A percentile compares a stretch with the other conserved stretches of the same genome.
Evolutionary conservation across 805 yeast species (phyloP).

Genomic region (Ogataea angusta): DNA sequence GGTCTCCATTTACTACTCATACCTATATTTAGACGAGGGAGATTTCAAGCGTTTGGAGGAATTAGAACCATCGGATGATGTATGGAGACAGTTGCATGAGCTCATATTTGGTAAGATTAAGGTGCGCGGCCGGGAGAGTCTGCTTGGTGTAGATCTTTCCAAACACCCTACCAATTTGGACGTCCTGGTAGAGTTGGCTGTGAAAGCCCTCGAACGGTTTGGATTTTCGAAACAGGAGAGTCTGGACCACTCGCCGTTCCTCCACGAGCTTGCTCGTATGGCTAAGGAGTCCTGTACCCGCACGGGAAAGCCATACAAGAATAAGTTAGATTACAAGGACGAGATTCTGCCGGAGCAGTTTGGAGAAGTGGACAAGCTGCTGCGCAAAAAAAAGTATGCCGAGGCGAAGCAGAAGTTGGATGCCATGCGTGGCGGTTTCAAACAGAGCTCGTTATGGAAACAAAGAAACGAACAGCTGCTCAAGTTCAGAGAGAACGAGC

Average conservation of each 20-base stretch:
- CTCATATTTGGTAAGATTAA: constrained; percentile 32
- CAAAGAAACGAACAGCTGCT: constrained; percentile 27
- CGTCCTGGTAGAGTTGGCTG: constrained; percentile 21
- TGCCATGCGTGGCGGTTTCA: constrained; percentile 34
- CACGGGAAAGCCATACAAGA: constrained; percentile 11
- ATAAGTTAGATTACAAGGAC: constrained; percentile 3
- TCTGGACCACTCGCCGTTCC: constrained; percentile 18
- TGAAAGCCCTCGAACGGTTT: constrained; percentile 15
- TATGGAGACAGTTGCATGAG: constrained; percentile 37
- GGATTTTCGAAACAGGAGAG: constrained; percentile 23
- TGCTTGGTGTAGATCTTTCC: constrained; percentile 18
- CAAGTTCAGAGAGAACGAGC: constrained; percentile 28
- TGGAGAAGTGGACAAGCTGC: constrained; percentile 15
- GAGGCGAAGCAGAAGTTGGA: constrained; percentile 41
- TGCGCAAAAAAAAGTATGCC: constrained; percentile 25
- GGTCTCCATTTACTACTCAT: constrained; percentile 41
- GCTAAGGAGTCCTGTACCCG: constrained; percentile 18
- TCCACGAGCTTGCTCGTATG: constrained; percentile 22
- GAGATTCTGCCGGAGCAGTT: constrained; percentile 16
- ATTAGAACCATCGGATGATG: constrained; percentile 40
- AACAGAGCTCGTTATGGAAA: constrained; percentile 39
- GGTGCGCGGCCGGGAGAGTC: constrained; percentile 16
- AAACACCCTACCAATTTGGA: constrained; percentile 26
- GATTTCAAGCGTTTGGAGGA: constrained; percentile 29
- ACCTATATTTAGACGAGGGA: constrained; percentile 32